Evolutionary conservation across 345 rosid species (phyloP).

Genomic region (Kernera saxatilis): DNA sequence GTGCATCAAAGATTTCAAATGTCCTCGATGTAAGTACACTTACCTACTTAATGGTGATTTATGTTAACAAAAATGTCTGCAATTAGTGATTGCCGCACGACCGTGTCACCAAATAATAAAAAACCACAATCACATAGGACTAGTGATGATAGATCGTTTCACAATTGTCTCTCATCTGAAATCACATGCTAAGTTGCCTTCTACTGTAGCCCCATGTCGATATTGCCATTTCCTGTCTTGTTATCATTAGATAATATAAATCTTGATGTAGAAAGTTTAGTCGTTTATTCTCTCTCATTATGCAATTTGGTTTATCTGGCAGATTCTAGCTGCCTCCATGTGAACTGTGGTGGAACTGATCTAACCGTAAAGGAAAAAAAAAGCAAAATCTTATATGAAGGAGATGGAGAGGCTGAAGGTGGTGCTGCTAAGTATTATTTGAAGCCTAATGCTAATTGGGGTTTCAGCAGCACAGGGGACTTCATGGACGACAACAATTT

Average conservation of each 20-base stretch:
- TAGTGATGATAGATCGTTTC: not conserved
- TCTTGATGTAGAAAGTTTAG: not conserved
- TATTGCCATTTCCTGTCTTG: not conserved
- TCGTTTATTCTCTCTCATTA: not conserved
- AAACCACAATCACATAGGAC: not conserved
- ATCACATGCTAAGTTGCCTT: not conserved
- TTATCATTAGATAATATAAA: not conserved
- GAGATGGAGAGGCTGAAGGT: constrained; percentile 46
- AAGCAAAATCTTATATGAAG: constrained; percentile 35
- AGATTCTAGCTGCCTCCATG: constrained; percentile 49
- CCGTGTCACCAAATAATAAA: not conserved
- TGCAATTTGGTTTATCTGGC: constrained; percentile 11
- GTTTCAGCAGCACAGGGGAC: constrained; percentile 69
- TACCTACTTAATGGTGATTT: not conserved
- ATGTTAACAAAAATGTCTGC: not conserved
- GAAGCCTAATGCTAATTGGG: constrained; percentile 41
- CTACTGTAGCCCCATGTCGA: not conserved
- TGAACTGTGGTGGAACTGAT: constrained; percentile 64
- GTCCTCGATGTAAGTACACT: constrained; percentile 49
- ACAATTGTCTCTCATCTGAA: not conserved
- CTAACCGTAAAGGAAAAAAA: constrained; percentile 30
- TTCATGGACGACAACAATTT: constrained; percentile 55
- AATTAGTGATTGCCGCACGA: not conserved
- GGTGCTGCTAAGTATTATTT: constrained; percentile 49
- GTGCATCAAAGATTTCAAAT: constrained; percentile 46